A percentile compares a stretch with the other conserved stretches of the same genome.
Evolutionary conservation across 345 rosid species (phyloP).

Genomic region (Brassica carinata): DNA sequence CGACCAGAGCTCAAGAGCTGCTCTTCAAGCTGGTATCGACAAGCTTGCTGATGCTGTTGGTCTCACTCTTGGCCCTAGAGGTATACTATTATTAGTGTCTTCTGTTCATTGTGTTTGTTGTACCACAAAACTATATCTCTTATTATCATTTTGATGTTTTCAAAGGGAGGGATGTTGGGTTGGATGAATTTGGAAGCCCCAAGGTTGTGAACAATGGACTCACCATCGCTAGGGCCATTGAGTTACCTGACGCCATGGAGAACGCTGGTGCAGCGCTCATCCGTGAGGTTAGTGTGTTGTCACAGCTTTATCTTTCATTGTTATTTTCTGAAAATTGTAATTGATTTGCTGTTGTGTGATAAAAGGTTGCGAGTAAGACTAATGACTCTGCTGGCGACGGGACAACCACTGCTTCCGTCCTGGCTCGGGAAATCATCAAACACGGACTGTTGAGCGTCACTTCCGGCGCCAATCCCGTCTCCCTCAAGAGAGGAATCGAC

Average conservation of each 20-base stretch:
- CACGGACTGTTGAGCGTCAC: constrained; percentile 86
- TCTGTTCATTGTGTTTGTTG: background rate
- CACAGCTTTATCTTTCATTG: background rate
- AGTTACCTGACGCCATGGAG: constrained; percentile 91
- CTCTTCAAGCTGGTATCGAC: constrained; percentile 91
- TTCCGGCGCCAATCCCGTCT: constrained; percentile 96
- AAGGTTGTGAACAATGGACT: constrained; percentile 97
- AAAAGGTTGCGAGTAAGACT: constrained; percentile 95
- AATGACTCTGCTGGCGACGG: constrained; percentile 99
- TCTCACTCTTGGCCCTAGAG: constrained; percentile 97
- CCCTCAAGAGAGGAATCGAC: constrained; percentile 85
- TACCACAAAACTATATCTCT: constrained; percentile 17
- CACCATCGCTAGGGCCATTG: constrained; percentile 90
- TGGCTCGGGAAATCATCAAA: constrained; percentile 91
- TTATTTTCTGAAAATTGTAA: constrained; percentile 44
- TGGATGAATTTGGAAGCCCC: constrained; percentile 96
- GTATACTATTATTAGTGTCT: constrained; percentile 40
- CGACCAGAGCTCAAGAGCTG: constrained; percentile 77
- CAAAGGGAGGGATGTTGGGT: constrained; percentile 91
- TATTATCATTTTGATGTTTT: background rate
- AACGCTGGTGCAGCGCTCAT: constrained; percentile 99
- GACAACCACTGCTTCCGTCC: constrained; percentile 91
- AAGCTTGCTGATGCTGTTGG: constrained; percentile 94
- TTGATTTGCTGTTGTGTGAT: background rate
- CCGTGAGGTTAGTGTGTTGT: constrained; percentile 68